phyloP scores from a whole-genome alignment of 257 asterid genomes.

The Leonotis leonurus region DNA sequence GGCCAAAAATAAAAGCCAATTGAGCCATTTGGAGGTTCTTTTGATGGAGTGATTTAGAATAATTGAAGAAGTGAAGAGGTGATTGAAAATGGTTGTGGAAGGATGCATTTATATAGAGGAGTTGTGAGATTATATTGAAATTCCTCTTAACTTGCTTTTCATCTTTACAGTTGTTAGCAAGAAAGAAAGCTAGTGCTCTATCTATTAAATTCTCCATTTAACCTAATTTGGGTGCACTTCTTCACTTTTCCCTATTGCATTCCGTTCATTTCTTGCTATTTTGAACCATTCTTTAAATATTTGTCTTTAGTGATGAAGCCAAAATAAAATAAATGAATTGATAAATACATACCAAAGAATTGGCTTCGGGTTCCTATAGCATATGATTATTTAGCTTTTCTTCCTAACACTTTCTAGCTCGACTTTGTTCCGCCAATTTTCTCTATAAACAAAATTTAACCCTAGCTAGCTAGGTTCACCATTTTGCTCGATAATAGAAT shows the following conservation, averaged over 20 bases:
- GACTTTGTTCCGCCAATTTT: no score
- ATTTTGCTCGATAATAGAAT: no score
- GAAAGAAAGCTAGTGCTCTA: background rate
- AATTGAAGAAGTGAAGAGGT: background rate
- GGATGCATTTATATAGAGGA: constrained; percentile 24
- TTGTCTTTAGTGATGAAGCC: background rate
- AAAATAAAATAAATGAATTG: background rate
- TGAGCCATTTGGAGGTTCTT: constrained; percentile 18
- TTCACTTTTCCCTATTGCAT: no score
- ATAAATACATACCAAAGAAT: background rate
- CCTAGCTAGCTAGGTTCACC: no score
- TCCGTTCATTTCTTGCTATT: background rate
- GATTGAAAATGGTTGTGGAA: constrained; percentile 6
- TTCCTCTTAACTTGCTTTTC: constrained; percentile 2
- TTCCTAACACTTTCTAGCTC: no score
- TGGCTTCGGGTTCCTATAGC: background rate
- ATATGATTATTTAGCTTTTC: background rate
- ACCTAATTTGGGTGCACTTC: constrained; percentile 27
- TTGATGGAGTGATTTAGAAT: background rate
- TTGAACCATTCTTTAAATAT: background rate
- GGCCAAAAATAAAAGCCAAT: constrained; percentile 43
- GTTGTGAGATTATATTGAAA: constrained; percentile 12
- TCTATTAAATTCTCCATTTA: constrained; percentile 26
- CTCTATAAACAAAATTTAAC: no score
- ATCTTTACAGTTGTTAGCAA: constrained; percentile 40